Conservation (phyloP, 2,329 filamentous ascomycete species). For the Pyrenochaeta sp. region DNA sequence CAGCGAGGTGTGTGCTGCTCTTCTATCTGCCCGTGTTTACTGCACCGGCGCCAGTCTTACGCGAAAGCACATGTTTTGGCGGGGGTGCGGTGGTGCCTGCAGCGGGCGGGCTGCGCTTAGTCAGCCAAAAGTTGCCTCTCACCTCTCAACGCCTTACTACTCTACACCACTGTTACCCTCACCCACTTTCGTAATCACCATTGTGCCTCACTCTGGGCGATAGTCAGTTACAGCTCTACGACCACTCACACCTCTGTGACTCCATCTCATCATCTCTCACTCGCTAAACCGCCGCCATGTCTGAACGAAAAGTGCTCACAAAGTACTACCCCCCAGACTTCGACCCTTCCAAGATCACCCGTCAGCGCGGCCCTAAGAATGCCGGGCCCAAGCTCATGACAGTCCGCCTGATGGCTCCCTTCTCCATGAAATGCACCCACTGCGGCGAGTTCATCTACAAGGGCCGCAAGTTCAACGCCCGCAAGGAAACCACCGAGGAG, state of each 20-base stretch:
- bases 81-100: slow-evolving; percentile 22
- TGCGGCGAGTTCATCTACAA: slow-evolving; percentile 89
- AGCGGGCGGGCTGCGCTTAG: slow-evolving; percentile 17
- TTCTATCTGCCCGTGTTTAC: neutral
- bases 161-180: too few species aligned
- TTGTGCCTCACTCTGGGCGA: too few species aligned
- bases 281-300: slow-evolving; percentile 65
- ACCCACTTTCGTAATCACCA: too few species aligned
- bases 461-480: slow-evolving; percentile 92
- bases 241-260: too few species aligned
- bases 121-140: slow-evolving; percentile 21
- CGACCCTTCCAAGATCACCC: slow-evolving; percentile 80
- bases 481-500: slow-evolving; percentile 91
- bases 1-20: neutral
- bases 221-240: too few species aligned
- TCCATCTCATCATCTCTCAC: neutral
- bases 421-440: slow-evolving; percentile 76
- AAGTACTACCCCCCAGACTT: slow-evolving; percentile 81
- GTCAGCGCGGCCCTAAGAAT: slow-evolving; percentile 73
- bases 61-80: slow-evolving; percentile 28
- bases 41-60: slow-evolving; percentile 23
- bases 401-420: slow-evolving; percentile 90
- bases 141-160: neutral
- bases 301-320: slow-evolving; percentile 81
- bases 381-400: slow-evolving; percentile 83